Percentiles rank a stretch among this genome's conserved stretches.
Evolutionary conservation across 2,329 filamentous ascomycete species (phyloP).

Genomic region (Paraphoma chrysanthemicola): DNA sequence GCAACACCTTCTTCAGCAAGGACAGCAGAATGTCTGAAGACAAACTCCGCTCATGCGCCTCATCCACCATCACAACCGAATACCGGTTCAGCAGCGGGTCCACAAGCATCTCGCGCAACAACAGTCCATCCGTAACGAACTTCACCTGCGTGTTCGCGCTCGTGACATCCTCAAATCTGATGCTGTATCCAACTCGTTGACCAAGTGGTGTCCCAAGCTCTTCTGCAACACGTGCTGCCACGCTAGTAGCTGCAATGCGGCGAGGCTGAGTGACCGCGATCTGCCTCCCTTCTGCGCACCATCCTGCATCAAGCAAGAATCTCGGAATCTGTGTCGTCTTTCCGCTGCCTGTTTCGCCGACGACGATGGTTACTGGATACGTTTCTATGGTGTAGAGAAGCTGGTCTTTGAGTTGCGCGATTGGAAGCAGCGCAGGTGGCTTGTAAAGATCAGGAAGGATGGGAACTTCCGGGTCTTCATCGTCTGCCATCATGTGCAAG

Average conservation of each 20-base stretch:
- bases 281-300: conserved; percentile 82
- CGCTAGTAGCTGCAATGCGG: conserved; percentile 22
- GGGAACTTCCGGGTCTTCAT: conserved; percentile 50
- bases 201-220: conserved; percentile 87
- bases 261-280: conserved; percentile 80
- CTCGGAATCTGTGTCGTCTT: conserved; percentile 95
- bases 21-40: conserved; percentile 92
- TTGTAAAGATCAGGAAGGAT: conserved; percentile 86
- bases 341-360: conserved; percentile 86
- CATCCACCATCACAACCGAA: conserved; percentile 96
- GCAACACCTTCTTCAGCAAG: conserved; percentile 87
- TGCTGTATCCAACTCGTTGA: conserved; percentile 87
- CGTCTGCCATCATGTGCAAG: conserved; percentile 36
- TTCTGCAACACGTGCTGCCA: conserved; percentile 69
- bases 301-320: conserved; percentile 85
- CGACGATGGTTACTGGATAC: conserved; percentile 82
- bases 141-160: conserved; percentile 88
- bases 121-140: conserved; percentile 90
- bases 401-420: conserved; percentile 79
- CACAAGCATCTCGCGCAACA: conserved; percentile 89
- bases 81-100: conserved; percentile 91
- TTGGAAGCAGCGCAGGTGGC: conserved; percentile 81
- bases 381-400: conserved; percentile 88
- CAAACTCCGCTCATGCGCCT: conserved; percentile 92
- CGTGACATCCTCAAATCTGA: conserved; percentile 89